Evolutionary conservation across 2,329 filamentous ascomycete genomes (phyloP).

Genomic region (Zymoseptoria ardabiliae): DNA sequence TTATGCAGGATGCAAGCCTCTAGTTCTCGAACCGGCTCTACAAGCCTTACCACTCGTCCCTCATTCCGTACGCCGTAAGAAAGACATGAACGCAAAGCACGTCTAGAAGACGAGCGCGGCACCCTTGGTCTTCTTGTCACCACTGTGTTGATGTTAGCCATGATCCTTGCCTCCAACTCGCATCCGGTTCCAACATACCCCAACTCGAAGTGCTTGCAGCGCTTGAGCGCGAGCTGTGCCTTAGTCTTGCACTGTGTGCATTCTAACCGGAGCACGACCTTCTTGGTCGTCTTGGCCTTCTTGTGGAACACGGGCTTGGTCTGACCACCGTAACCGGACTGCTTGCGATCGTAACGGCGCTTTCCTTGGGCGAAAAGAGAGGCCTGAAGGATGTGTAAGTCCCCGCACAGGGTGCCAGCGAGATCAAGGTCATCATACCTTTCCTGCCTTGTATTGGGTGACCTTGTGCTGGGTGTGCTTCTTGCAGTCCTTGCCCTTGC

Average conservation of each 20-base stretch:
- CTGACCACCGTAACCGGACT: slow-evolving; percentile 99
- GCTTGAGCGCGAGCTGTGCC: slow-evolving; percentile 95
- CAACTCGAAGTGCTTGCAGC: slow-evolving; percentile 99
- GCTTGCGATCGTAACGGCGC: slow-evolving; percentile 98
- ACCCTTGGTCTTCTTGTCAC: slow-evolving; percentile 99
- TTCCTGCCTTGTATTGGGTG: slow-evolving; percentile 95
- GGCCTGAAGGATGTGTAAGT: slow-evolving; percentile 46
- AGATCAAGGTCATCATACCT: slow-evolving; percentile 47
- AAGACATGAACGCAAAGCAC: slow-evolving; percentile 30
- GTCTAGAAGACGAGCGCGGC: slow-evolving; percentile 98
- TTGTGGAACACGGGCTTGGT: slow-evolving; percentile 99
- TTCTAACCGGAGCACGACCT: slow-evolving; percentile 97
- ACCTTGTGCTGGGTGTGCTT: slow-evolving; percentile 76
- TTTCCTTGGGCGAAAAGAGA: slow-evolving; percentile 97
- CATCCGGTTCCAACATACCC: slow-evolving; percentile 59
- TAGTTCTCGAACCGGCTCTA: slow-evolving; percentile 12
- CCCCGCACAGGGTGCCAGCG: neutral
- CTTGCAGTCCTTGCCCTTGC: slow-evolving; percentile 90
- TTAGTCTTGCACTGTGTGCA: slow-evolving; percentile 98
- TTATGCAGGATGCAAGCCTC: slow-evolving; percentile 11
- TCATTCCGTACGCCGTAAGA: slow-evolving; percentile 23
- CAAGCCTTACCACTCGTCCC: slow-evolving; percentile 17
- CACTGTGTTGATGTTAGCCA: slow-evolving; percentile 52
- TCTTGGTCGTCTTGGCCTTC: slow-evolving; percentile 99
- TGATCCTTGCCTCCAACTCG: neutral